phyloP scores from a whole-genome alignment of 305 asterid genomes.

The Fraxinus velutina region DNA sequence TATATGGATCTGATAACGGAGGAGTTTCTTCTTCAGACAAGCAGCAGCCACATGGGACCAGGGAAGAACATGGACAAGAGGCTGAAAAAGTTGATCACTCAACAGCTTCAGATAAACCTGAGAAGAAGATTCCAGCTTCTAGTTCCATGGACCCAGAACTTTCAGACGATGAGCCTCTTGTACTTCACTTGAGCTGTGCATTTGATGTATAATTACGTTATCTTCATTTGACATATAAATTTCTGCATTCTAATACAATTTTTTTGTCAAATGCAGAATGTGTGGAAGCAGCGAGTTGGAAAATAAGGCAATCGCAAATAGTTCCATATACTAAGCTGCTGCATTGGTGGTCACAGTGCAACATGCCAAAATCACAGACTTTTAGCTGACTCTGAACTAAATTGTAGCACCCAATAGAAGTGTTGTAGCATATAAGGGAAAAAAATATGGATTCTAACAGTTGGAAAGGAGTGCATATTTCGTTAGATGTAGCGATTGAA shows the following conservation, averaged over 20 bases:
- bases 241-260: conserved; percentile 20
- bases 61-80: conserved; percentile 44
- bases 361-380: conserved; percentile 19
- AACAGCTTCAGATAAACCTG: conserved; percentile 28
- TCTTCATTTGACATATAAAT: neutral
- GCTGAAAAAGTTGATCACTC: conserved; percentile 35
- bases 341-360: conserved; percentile 19
- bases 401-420: conserved; percentile 25
- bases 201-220: neutral
- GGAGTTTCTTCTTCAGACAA: conserved; percentile 54
- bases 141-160: conserved; percentile 45
- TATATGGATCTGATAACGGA: conserved; percentile 45
- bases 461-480: conserved; percentile 16
- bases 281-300: conserved; percentile 71
- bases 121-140: conserved; percentile 31
- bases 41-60: conserved; percentile 37
- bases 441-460: conserved; percentile 22
- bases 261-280: conserved; percentile 48
- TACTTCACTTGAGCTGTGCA: conserved; percentile 29
- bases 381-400: conserved; percentile 23
- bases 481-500: conserved; percentile 23
- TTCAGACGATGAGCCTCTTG: conserved; percentile 90
- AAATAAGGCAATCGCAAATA: conserved; percentile 39
- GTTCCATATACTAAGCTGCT: conserved; percentile 15
- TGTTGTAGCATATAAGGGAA: conserved; percentile 5